These are phyloP conservation scores for Trichocladium uniseriatum DNA, from an alignment of 495 filamentous ascomycete species.

Conservation along the genomic window DNA sequence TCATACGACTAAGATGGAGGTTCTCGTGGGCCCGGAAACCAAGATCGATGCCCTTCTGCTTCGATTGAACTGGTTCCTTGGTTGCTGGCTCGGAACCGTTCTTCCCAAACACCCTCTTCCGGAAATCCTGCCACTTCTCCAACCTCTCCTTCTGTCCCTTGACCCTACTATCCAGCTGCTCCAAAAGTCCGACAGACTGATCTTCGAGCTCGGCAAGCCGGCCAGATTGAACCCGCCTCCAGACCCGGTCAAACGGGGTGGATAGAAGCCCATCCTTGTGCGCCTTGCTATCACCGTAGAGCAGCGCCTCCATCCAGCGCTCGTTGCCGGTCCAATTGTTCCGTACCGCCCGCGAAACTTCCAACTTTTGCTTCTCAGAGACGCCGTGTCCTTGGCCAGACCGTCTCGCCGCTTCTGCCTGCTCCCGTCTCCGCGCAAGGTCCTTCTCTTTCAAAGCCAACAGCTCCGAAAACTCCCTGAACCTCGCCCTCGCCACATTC, in stretches of 20 bases:
- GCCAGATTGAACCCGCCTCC: conserved; percentile 50
- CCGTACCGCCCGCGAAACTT: conserved; percentile 44
- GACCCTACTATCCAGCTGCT: conserved; percentile 55
- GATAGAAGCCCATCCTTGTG: conserved; percentile 55
- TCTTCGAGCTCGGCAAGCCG: conserved; percentile 43
- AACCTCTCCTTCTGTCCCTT: conserved; percentile 54
- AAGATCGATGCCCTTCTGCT: conserved; percentile 36
- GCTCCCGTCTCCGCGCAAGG: conserved; percentile 35
- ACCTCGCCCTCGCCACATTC: conserved; percentile 43
- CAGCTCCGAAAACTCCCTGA: conserved; percentile 48
- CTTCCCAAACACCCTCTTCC: conserved; percentile 38
- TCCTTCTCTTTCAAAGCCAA: conserved; percentile 42
- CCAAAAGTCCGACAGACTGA: conserved; percentile 39
- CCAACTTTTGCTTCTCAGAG: conserved; percentile 30
- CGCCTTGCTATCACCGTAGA: conserved; percentile 53
- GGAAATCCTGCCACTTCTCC: conserved; percentile 63
- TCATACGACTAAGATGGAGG: conserved; percentile 24
- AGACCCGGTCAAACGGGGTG: conserved; percentile 55
- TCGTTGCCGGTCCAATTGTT: conserved; percentile 68
- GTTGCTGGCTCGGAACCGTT: conserved; percentile 14
- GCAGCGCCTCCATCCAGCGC: conserved; percentile 56
- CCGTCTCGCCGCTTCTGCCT: conserved; percentile 23
- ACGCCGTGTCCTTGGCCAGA: conserved; percentile 13
- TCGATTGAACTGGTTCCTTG: conserved; percentile 15
- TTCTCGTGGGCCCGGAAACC: conserved; percentile 42